These are phyloP conservation scores for Parvularia atlantis DNA, from an alignment of 78 protist species.

Conservation along the genomic window DNA sequence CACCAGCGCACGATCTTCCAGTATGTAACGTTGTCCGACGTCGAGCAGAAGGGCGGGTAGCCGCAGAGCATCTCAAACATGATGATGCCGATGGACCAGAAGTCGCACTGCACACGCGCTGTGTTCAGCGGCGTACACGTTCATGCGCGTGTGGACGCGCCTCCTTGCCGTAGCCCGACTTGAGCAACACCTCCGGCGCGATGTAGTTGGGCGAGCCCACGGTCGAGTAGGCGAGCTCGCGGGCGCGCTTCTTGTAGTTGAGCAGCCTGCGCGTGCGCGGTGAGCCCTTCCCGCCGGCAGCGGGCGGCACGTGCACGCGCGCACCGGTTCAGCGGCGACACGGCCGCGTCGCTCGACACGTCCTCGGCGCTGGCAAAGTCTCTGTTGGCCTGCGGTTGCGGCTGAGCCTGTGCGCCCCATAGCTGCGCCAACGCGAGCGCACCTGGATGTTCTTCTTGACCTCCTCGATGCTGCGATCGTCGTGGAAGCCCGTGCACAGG, in stretches of 20 bases:
- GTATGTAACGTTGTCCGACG: slow-evolving; percentile 23
- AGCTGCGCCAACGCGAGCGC: too few relatives aligned
- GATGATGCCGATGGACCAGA: slow-evolving; percentile 76
- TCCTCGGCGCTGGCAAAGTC: too few relatives aligned
- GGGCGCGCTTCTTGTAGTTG: not conserved
- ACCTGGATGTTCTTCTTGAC: too few relatives aligned
- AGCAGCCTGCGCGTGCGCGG: too few relatives aligned
- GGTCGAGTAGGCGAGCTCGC: slow-evolving; percentile 11
- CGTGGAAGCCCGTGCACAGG: slow-evolving; percentile 12
- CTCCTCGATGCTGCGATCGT: too few relatives aligned
- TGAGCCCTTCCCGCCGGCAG: too few relatives aligned
- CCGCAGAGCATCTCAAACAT: slow-evolving; percentile 70
- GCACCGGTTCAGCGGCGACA: too few relatives aligned
- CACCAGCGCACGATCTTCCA: slow-evolving; percentile 42
- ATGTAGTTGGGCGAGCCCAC: slow-evolving; percentile 75
- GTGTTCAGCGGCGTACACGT: not conserved
- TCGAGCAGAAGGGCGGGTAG: slow-evolving; percentile 63
- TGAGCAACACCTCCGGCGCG: slow-evolving; percentile 50
- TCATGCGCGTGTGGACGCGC: not conserved
- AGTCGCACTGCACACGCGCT: slow-evolving; percentile 47
- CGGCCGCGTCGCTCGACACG: too few relatives aligned
- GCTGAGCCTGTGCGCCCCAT: too few relatives aligned
- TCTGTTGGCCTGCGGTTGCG: too few relatives aligned
- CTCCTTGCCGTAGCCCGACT: not conserved
- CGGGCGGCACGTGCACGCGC: too few relatives aligned